Evolutionary conservation across 225 moss, liverwort and hornwort genomes (phyloP).

Genomic region (Takakia lepidozioides): DNA sequence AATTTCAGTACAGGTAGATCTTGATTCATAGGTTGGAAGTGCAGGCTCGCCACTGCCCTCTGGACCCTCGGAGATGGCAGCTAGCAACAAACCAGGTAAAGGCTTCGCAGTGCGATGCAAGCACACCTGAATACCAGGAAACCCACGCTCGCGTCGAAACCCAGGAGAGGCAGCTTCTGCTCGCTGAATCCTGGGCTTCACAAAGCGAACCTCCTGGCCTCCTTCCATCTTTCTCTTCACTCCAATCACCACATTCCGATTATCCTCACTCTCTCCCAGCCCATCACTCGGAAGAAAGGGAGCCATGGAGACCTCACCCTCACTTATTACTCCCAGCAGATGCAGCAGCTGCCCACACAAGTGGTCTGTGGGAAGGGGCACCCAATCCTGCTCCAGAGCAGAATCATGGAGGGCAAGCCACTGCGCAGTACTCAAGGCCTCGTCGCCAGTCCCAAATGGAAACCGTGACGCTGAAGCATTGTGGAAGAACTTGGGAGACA

Average conservation of each 20-base stretch:
- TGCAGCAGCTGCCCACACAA: constrained; percentile 82
- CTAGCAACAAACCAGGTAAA: constrained; percentile 29
- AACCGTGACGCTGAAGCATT: constrained; percentile 80
- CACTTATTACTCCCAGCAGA: constrained; percentile 65
- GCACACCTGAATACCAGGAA: constrained; percentile 67
- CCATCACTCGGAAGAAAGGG: constrained; percentile 71
- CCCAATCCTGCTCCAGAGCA: constrained; percentile 67
- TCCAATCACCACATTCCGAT: constrained; percentile 37
- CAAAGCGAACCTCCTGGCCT: constrained; percentile 50
- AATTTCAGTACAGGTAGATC: too few species aligned
- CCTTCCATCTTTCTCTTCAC: constrained; percentile 68
- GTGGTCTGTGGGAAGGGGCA: constrained; percentile 60
- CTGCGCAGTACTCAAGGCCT: constrained; percentile 36
- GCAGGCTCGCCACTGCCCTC: constrained; percentile 8
- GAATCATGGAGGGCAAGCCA: constrained; percentile 56
- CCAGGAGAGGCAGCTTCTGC: constrained; percentile 38
- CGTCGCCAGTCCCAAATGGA: constrained; percentile 61
- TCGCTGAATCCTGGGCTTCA: constrained; percentile 57
- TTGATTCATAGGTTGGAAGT: too few species aligned
- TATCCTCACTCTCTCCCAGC: constrained; percentile 82
- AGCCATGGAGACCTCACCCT: constrained; percentile 48
- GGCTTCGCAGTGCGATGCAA: constrained; percentile 34
- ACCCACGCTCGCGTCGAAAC: constrained; percentile 79
- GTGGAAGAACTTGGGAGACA: constrained; percentile 78
- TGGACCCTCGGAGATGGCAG: constrained; percentile 12